phyloP scores from a whole-genome alignment of 2,329 filamentous ascomycete genomes.

The Endoconidiophora laricicola region DNA sequence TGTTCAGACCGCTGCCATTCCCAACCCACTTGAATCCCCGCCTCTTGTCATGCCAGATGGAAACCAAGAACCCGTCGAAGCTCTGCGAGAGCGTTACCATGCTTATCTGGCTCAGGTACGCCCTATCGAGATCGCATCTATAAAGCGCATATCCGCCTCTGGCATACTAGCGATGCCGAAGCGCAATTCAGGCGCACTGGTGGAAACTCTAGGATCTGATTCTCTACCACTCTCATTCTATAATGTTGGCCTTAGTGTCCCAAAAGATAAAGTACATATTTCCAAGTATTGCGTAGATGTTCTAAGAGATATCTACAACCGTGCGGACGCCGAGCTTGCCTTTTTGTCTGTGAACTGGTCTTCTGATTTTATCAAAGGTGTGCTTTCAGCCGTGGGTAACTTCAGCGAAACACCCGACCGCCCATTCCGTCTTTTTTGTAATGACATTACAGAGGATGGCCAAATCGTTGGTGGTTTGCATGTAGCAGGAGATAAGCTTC shows the following conservation, averaged over 20 bases:
- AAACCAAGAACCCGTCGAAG: too few species aligned
- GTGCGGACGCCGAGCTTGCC: constrained; percentile 17
- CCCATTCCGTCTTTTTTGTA: constrained; percentile 23
- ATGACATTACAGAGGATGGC: constrained; percentile 25
- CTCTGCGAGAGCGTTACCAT: constrained; percentile 18
- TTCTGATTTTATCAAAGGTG: constrained; percentile 29
- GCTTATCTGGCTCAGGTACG: constrained; percentile 19
- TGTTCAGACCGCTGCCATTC: constrained; percentile 16
- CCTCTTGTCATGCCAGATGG: neutral
- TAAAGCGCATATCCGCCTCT: constrained; percentile 26
- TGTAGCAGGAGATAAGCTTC: constrained; percentile 31
- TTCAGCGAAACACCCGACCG: too few species aligned
- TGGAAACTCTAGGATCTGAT: constrained; percentile 16
- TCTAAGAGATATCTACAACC: neutral
- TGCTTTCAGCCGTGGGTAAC: constrained; percentile 19
- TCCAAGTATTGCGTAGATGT: too few species aligned
- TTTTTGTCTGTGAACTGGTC: constrained; percentile 39
- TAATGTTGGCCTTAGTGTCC: constrained; percentile 18
- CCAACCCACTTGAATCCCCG: constrained; percentile 16
- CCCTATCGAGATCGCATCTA: constrained; percentile 29
- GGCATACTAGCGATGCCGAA: constrained; percentile 24
- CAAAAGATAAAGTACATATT: too few species aligned
- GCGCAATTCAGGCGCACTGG: constrained; percentile 5
- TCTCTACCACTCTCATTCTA: constrained; percentile 19
- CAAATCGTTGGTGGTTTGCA: constrained; percentile 24